Conservation (phyloP, 352 stramenopile genomes). For the Lagenidium sp. region DNA sequence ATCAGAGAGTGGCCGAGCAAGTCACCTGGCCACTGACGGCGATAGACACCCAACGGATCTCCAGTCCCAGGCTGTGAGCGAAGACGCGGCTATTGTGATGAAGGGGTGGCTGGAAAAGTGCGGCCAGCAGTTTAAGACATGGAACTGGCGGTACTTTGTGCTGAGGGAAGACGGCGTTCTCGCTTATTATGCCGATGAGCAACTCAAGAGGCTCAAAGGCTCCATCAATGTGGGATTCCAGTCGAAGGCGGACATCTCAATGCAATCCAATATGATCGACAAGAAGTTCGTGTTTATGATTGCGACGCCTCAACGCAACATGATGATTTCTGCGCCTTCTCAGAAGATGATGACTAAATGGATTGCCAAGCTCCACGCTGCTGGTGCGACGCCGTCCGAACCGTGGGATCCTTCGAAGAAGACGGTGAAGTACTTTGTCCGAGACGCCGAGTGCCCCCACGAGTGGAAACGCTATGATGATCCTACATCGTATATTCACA, state of each 20-base stretch:
- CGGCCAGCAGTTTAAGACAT: constrained; percentile 85
- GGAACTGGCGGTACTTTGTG: constrained; percentile 87
- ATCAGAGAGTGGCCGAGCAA: constrained; percentile 18
- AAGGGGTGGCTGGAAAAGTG: constrained; percentile 86
- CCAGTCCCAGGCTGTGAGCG: constrained; percentile 21
- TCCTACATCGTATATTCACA: constrained; percentile 79
- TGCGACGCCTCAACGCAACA: constrained; percentile 57
- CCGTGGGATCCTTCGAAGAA: constrained; percentile 74
- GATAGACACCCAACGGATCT: constrained; percentile 13
- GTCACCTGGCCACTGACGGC: constrained; percentile 16
- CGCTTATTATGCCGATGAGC: constrained; percentile 73
- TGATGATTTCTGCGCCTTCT: constrained; percentile 74
- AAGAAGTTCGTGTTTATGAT: constrained; percentile 83
- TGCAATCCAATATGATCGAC: constrained; percentile 76
- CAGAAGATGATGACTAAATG: constrained; percentile 76
- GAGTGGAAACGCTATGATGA: constrained; percentile 85
- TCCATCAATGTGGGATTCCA: constrained; percentile 65
- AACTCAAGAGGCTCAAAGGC: constrained; percentile 68
- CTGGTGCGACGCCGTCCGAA: constrained; percentile 48
- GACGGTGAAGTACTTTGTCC: constrained; percentile 78
- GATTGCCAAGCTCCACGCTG: constrained; percentile 68
- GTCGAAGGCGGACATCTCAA: constrained; percentile 67
- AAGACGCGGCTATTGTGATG: constrained; percentile 67
- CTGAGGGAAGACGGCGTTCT: constrained; percentile 71
- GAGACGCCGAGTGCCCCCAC: constrained; percentile 54